Evolutionary conservation across 495 filamentous ascomycete genomes (phyloP).

Genomic region (Hypoxylon crocopeplum): DNA sequence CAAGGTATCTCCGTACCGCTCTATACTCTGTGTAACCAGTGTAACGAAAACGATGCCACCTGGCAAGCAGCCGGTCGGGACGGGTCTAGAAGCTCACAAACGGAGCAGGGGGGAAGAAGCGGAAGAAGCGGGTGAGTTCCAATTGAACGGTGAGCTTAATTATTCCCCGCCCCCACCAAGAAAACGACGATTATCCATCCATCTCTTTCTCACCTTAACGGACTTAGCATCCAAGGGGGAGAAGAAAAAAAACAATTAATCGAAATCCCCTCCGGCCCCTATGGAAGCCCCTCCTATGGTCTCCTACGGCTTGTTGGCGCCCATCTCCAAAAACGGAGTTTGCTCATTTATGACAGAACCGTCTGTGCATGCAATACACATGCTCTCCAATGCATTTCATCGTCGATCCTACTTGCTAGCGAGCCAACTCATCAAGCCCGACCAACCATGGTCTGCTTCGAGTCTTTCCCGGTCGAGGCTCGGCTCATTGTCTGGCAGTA

Average conservation of each 20-base stretch:
- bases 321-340: no score
- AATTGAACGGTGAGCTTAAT: conserved; percentile 24
- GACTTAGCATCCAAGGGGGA: no score
- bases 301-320: no score
- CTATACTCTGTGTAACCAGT: conserved; percentile 13
- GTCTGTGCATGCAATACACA: conserved; percentile 12
- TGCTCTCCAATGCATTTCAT: conserved; percentile 23
- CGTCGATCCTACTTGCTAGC: conserved; percentile 28
- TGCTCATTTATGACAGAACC: conserved; percentile 33
- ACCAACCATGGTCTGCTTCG: conserved; percentile 26
- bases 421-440: conserved; percentile 24
- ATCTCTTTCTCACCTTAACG: background rate
- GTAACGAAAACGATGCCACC: conserved; percentile 10
- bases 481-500: conserved; percentile 28
- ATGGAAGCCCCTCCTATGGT: no score
- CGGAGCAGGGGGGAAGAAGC: background rate
- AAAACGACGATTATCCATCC: background rate
- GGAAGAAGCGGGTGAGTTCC: conserved; percentile 35
- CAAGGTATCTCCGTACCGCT: conserved; percentile 17
- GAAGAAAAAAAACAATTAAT: no score
- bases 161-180: conserved; percentile 29
- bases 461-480: conserved; percentile 22
- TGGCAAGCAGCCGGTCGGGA: conserved; percentile 27
- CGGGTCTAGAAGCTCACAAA: conserved; percentile 19
- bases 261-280: no score